phyloP scores from a whole-genome alignment of 2,329 filamentous ascomycete genomes.

The Aspergillus latus region DNA sequence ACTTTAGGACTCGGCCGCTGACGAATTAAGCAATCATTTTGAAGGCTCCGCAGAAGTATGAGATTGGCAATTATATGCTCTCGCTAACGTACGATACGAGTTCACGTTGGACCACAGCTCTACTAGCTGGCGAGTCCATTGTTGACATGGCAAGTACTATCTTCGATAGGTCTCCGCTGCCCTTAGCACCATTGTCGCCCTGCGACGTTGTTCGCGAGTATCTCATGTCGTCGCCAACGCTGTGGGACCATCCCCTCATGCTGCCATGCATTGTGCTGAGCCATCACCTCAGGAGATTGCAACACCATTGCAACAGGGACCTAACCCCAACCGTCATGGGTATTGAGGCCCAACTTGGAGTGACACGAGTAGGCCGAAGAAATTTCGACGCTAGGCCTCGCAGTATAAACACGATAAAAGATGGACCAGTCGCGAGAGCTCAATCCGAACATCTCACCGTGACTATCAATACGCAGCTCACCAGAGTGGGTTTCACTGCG shows the following conservation, averaged over 20 bases:
- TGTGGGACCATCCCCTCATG: not conserved
- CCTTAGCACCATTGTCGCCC: not conserved
- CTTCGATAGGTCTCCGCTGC: not conserved
- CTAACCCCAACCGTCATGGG: not conserved
- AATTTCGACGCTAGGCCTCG: not conserved
- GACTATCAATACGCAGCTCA: not conserved
- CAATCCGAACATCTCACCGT: not conserved
- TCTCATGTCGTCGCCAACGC: not conserved
- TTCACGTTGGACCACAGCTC: slow-evolving; percentile 1
- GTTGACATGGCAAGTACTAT: not conserved
- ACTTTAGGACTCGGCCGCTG: not conserved
- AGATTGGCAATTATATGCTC: slow-evolving; percentile 10
- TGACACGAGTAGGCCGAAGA: not conserved
- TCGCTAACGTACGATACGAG: slow-evolving; percentile 4
- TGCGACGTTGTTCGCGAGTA: not conserved
- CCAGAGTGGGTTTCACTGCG: not conserved
- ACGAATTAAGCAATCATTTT: slow-evolving; percentile 3
- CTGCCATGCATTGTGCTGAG: slow-evolving; percentile 3
- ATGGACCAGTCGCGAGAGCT: not conserved
- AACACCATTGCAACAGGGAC: not conserved
- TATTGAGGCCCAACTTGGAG: slow-evolving; percentile 4
- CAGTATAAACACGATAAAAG: not conserved
- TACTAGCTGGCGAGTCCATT: slow-evolving; percentile 3
- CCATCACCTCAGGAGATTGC: not conserved
- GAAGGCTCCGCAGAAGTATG: slow-evolving; percentile 10